phyloP scores from a whole-genome alignment of 108 stramenopile genomes.

The Stephanodiscus minutulus region DNA sequence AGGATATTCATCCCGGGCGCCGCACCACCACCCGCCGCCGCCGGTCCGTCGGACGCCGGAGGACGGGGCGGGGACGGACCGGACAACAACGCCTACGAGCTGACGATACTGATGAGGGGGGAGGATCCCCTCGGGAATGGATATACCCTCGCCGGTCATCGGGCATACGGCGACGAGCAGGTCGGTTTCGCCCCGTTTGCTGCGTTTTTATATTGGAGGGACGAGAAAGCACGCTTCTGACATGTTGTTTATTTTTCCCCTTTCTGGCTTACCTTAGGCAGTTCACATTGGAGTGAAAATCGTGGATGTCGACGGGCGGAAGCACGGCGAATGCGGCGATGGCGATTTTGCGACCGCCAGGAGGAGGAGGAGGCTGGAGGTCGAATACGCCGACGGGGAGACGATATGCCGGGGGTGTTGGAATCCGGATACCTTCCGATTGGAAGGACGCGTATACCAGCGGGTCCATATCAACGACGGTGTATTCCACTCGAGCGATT shows the following conservation, averaged over 20 bases:
- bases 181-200: slow-evolving; percentile 3
- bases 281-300: neutral
- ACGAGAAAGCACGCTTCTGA: too few species aligned
- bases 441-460: slow-evolving; percentile 33
- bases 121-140: slow-evolving; percentile 27
- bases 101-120: slow-evolving; percentile 11
- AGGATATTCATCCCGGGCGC: neutral
- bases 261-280: neutral
- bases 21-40: neutral
- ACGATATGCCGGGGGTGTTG: slow-evolving; percentile 31
- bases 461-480: slow-evolving; percentile 29
- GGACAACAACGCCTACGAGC: slow-evolving; percentile 17
- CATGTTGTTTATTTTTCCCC: neutral
- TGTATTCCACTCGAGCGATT: slow-evolving; percentile 28
- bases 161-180: slow-evolving; percentile 38
- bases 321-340: neutral
- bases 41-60: too few species aligned
- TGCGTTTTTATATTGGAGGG: neutral
- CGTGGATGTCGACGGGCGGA: neutral
- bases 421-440: slow-evolving; percentile 17
- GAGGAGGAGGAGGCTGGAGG: slow-evolving; percentile 5
- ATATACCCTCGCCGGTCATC: slow-evolving; percentile 25
- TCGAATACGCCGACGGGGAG: slow-evolving; percentile 42
- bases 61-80: too few species aligned
- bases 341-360: too few species aligned